These are phyloP conservation scores for Erysimum cheiranthoides DNA, from an alignment of 345 rosid genomes.

Conservation along the genomic window DNA sequence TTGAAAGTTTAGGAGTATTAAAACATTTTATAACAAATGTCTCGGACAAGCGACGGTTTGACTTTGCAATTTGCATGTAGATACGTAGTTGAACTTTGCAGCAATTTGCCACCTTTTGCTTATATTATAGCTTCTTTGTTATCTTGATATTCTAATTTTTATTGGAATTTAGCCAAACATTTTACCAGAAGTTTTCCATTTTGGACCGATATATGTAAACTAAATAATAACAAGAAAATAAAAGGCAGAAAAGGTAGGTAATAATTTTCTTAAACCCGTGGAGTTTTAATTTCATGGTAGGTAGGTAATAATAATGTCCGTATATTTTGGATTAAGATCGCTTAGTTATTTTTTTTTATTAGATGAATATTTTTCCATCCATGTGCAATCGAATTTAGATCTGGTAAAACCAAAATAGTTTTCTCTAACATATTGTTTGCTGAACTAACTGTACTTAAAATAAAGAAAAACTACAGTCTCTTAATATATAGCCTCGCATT, in stretches of 20 bases:
- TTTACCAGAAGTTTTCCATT: slow-evolving; percentile 21
- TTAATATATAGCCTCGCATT: neutral
- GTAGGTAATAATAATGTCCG: neutral
- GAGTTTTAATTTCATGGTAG: neutral
- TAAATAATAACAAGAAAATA: neutral
- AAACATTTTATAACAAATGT: slow-evolving; percentile 32
- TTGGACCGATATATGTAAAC: neutral
- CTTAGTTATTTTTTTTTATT: neutral
- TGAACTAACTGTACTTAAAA: neutral
- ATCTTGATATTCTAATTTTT: slow-evolving; percentile 24
- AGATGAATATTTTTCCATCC: neutral
- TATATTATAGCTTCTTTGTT: slow-evolving; percentile 25
- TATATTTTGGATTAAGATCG: neutral
- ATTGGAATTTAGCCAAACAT: slow-evolving; percentile 68
- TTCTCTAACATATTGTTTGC: neutral
- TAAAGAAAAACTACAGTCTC: neutral
- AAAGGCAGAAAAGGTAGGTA: neutral
- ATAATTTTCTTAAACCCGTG: neutral
- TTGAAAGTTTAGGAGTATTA: slow-evolving; percentile 8
- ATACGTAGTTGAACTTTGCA: slow-evolving; percentile 57
- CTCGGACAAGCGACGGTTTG: slow-evolving; percentile 49
- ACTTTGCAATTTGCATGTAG: slow-evolving; percentile 56
- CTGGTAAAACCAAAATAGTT: neutral
- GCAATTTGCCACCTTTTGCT: slow-evolving; percentile 47
- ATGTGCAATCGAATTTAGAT: slow-evolving; percentile 12